Percentiles rank a stretch among this genome's conserved stretches.
Evolutionary conservation across 441 rosid species (phyloP).

Genomic region (Raphanus hybrid): DNA sequence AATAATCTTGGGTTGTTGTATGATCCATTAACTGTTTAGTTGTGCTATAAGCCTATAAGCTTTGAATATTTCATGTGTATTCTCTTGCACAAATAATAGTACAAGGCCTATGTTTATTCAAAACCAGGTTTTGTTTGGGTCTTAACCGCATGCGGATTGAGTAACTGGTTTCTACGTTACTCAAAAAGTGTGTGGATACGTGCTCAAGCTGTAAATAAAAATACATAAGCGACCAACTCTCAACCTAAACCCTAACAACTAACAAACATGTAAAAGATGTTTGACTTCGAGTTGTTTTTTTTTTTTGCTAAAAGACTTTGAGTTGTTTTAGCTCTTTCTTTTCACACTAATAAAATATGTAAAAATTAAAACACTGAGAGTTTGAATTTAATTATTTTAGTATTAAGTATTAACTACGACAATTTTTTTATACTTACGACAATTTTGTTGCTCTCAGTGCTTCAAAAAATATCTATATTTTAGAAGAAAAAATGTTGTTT

Average conservation of each 20-base stretch:
- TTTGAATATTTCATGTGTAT: constrained; percentile 1
- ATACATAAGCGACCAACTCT: constrained; percentile 2
- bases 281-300: neutral
- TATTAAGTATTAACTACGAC: too few relatives aligned
- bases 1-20: constrained; percentile 22
- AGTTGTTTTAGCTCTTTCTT: neutral
- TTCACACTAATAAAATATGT: neutral
- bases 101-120: neutral
- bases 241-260: constrained; percentile 7
- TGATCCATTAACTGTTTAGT: constrained; percentile 18
- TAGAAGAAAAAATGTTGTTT: too few relatives aligned
- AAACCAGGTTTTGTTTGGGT: neutral
- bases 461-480: too few relatives aligned
- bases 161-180: neutral
- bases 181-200: neutral
- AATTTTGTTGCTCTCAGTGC: too few relatives aligned
- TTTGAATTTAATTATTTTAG: neutral
- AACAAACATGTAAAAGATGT: neutral
- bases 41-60: neutral
- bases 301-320: neutral
- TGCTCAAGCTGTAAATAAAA: neutral
- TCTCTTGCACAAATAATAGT: constrained; percentile 8
- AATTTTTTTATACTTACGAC: too few relatives aligned
- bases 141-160: neutral
- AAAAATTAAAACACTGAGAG: neutral